Base-by-base conservation (phyloP, 768 basidiomycete genomes). In the Hypsizygus marmoreus region DNA sequence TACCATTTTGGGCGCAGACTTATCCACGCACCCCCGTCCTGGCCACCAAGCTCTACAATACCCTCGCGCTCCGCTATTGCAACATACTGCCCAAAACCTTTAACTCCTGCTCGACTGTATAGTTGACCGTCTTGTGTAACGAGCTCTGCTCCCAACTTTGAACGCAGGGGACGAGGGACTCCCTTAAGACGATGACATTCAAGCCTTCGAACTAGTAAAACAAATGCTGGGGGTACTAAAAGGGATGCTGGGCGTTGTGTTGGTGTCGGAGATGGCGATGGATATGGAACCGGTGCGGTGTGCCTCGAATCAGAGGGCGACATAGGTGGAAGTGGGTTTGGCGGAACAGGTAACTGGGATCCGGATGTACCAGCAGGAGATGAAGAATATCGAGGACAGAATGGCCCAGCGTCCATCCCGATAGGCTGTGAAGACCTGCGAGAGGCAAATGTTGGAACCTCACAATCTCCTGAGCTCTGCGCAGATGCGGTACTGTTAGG, bases 81-180 rank as follows among this genome's bases (percentile, higher is more conserved):
- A 19, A 61, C 36, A 50, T 79, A 80, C 33, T 71, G 64, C 12
- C 59, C 57, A 50, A 79, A 77, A n/a, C 55, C 68, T 4, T 64
- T n/a, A 4, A 70, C 73, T 2, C 72, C 70, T n/a, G 72, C 75
- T 25, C 54, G 53, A 52, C 57, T 50, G 43, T 76, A 77, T 1
- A 69, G 55, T 4, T 0, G 16, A 11, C 42, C 51, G 34, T 56
- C 55, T 26, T 54, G 47, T 5, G 9, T 43, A n/a, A 56, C 41
- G 6, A 80, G 50, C 10, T 53, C 49, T 26, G 54, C 37, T 8
- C 66, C 71, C 9, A 80, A 40, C 0, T 35, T 11, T n/a, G 72
- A 72, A 40, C 76, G 69, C 4, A 66, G 58, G 20, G 67, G 58
- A 17, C 49, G 49, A 10, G 32, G 11, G 16, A 47, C 28, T 4